Evolutionary conservation across 2,329 filamentous ascomycete species (phyloP).

Genomic region (Aspergillus fumigatiaffinis): DNA sequence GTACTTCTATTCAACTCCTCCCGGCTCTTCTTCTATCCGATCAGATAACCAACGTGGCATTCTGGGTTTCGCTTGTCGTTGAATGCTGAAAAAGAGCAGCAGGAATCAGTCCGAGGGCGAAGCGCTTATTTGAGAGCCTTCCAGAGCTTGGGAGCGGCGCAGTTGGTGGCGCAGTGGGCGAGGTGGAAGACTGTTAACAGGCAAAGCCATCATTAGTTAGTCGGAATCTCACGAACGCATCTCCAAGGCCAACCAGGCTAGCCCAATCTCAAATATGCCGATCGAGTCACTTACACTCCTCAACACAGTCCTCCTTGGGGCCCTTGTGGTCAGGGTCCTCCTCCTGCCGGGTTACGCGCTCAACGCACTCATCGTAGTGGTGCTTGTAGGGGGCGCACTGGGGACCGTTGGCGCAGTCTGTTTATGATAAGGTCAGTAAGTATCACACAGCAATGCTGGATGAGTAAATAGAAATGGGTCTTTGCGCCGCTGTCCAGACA

Average conservation of each 20-base stretch:
- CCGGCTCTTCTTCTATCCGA: conserved; percentile 9
- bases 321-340: conserved; percentile 69
- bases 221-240: not conserved
- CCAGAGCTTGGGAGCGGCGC: conserved; percentile 96
- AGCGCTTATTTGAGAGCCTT: conserved; percentile 75
- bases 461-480: not conserved
- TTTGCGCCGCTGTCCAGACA: not conserved
- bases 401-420: conserved; percentile 86
- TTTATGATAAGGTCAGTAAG: conserved; percentile 11
- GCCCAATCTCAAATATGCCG: not conserved
- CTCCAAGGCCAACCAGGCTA: not conserved
- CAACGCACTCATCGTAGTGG: conserved; percentile 97
- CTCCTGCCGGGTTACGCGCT: conserved; percentile 72
- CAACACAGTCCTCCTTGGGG: conserved; percentile 90
- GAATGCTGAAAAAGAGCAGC: conserved; percentile 12
- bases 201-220: not conserved
- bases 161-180: conserved; percentile 87
- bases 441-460: conserved; percentile 4
- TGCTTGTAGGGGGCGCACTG: conserved; percentile 87
- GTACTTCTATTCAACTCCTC: not conserved
- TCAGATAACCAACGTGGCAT: not conserved
- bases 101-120: conserved; percentile 12
- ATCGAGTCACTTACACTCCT: conserved; percentile 77
- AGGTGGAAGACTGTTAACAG: conserved; percentile 86
- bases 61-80: not conserved